A percentile compares a stretch with the other conserved stretches of the same genome.
Evolutionary conservation across 1,284 basidiomycete genomes (phyloP).

Genomic region (Golubevia pallescens): DNA sequence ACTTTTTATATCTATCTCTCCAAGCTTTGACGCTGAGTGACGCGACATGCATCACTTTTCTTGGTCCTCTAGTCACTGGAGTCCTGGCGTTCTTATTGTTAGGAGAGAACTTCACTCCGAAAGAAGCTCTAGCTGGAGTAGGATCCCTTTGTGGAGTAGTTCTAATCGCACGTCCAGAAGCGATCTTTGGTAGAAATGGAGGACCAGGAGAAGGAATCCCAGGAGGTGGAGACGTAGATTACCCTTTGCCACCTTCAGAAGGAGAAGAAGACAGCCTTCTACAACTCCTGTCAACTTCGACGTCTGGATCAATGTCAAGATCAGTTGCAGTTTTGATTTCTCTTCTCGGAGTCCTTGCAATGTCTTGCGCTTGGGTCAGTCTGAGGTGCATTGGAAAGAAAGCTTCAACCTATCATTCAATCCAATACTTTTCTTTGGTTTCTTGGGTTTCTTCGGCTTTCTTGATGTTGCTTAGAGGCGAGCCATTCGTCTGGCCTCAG

Average conservation of each 20-base stretch:
- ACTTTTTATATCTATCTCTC: slow-evolving; percentile 10
- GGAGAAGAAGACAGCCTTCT: not conserved
- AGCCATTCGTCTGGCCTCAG: slow-evolving; percentile 8
- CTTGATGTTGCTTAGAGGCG: slow-evolving; percentile 1
- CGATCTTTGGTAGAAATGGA: slow-evolving; percentile 5
- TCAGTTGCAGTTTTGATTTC: slow-evolving; percentile 13
- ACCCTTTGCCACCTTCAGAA: slow-evolving; percentile 1
- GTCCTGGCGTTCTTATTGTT: slow-evolving; percentile 6
- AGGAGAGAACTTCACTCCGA: slow-evolving; percentile 4
- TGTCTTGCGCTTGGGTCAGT: slow-evolving; percentile 11
- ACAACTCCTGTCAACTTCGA: not conserved
- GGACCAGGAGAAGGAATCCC: slow-evolving; percentile 12
- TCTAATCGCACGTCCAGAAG: slow-evolving; percentile 9
- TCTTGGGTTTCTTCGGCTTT: slow-evolving; percentile 8
- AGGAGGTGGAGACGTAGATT: slow-evolving; percentile 1
- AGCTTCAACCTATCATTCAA: slow-evolving; percentile 11
- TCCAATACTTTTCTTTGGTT: slow-evolving; percentile 11
- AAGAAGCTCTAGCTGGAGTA: slow-evolving; percentile 7
- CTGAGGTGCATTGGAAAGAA: slow-evolving; percentile 5
- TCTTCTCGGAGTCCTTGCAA: slow-evolving; percentile 3
- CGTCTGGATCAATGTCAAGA: slow-evolving; percentile 15
- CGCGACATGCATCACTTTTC: slow-evolving; percentile 10
- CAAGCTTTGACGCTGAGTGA: slow-evolving; percentile 7
- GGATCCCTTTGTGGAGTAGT: slow-evolving; percentile 6
- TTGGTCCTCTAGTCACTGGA: slow-evolving; percentile 11